Conservation (phyloP, 2,329 filamentous ascomycete species). For the Colletotrichum sp. region DNA sequence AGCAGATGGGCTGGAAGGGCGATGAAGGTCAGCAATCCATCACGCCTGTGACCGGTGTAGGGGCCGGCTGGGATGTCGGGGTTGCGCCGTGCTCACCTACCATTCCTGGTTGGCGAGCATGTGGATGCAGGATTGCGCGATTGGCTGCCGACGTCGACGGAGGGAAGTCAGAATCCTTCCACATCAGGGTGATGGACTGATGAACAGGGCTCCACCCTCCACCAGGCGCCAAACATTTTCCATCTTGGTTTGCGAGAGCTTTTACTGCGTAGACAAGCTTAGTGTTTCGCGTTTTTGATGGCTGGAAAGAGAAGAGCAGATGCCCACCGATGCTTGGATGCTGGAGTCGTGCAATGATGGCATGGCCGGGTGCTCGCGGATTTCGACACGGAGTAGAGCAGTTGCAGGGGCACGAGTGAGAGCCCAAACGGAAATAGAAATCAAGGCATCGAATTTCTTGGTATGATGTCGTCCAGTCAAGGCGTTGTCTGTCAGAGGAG, state of each 20-base stretch:
- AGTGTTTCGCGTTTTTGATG: neutral
- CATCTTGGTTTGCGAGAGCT: neutral
- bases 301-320: neutral
- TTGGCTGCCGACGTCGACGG: neutral
- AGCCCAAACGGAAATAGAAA: neutral
- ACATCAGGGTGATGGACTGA: neutral
- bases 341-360: neutral
- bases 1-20: neutral
- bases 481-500: neutral
- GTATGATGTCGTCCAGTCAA: slow-evolving; percentile 14
- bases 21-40: neutral
- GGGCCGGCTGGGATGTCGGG: neutral
- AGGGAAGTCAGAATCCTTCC: neutral
- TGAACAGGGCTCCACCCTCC: neutral
- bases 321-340: neutral
- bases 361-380: neutral
- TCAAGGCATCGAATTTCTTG: slow-evolving; percentile 5
- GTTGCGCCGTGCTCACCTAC: slow-evolving; percentile 15
- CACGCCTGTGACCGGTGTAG: neutral
- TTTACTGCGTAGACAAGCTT: neutral
- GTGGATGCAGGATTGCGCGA: slow-evolving; percentile 11
- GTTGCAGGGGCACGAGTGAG: neutral
- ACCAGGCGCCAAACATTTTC: neutral
- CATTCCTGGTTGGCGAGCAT: neutral
- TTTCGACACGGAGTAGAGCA: neutral